phyloP scores from a whole-genome alignment of 148 eudicot genomes.

The Nepenthes mirabilis region DNA sequence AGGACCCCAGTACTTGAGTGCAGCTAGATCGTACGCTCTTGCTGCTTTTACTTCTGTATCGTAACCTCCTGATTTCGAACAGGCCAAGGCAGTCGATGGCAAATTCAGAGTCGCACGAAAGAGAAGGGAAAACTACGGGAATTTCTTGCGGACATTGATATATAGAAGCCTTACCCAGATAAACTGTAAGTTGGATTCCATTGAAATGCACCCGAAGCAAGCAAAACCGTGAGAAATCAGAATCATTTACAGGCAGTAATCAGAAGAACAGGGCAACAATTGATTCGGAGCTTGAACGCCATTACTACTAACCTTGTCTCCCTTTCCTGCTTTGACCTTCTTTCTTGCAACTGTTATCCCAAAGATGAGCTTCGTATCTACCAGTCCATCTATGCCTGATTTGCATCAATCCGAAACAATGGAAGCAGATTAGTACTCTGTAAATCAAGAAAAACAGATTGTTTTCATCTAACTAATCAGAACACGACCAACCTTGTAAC shows the following conservation, averaged over 20 bases:
- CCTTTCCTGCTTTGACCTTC: slow-evolving; percentile 98
- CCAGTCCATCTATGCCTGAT: slow-evolving; percentile 79
- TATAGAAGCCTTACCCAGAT: slow-evolving; percentile 38
- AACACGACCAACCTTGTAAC: slow-evolving; percentile 57
- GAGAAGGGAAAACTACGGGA: neutral
- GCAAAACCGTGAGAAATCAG: slow-evolving; percentile 1
- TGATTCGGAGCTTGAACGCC: no score
- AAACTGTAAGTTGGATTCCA: slow-evolving; percentile 33
- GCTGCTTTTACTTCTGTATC: slow-evolving; percentile 93
- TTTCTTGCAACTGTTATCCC: slow-evolving; percentile 85
- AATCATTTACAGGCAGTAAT: neutral
- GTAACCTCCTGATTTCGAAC: slow-evolving; percentile 55
- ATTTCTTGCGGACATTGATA: neutral
- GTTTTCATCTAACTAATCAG: neutral
- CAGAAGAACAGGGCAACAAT: neutral
- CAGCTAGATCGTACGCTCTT: slow-evolving; percentile 85
- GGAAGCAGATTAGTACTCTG: neutral
- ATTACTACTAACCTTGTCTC: slow-evolving; percentile 49
- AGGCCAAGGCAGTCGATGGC: neutral
- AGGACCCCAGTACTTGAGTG: slow-evolving; percentile 94
- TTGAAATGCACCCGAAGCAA: slow-evolving; percentile 5
- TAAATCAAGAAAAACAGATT: neutral
- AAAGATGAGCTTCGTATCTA: slow-evolving; percentile 64
- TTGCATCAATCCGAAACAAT: neutral
- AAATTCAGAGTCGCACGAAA: neutral